phyloP scores from a whole-genome alignment of 148 eudicot species.

The Amaranthus cruentus region DNA sequence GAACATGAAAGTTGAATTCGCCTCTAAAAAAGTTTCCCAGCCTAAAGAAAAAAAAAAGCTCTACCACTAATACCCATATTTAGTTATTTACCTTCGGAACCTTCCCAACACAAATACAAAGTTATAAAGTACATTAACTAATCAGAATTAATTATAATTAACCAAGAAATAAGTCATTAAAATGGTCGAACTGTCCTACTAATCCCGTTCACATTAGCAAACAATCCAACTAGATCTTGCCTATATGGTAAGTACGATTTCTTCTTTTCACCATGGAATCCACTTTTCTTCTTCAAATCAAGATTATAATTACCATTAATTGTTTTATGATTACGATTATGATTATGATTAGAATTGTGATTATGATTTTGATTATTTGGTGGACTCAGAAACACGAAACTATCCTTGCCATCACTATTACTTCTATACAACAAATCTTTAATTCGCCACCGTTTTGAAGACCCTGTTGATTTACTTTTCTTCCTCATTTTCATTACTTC shows the following conservation, averaged over 20 bases:
- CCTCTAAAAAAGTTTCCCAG: too few species aligned
- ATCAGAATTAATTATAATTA: too few species aligned
- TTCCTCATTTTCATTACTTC: conserved; percentile 22
- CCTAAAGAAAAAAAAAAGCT: too few species aligned
- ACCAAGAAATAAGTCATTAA: conserved; percentile 3
- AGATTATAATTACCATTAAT: neutral
- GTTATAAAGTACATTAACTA: neutral
- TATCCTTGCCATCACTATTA: conserved; percentile 64
- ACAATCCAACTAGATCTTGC: conserved; percentile 51
- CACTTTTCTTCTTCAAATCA: neutral
- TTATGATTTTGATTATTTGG: neutral
- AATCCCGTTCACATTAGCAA: conserved; percentile 49
- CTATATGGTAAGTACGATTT: conserved; percentile 42
- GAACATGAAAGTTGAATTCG: too few species aligned
- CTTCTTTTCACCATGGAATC: conserved; percentile 11
- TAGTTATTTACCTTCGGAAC: too few species aligned
- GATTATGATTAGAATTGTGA: neutral
- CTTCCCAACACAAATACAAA: neutral
- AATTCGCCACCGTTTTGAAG: conserved; percentile 70
- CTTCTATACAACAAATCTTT: conserved; percentile 56
- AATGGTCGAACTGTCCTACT: conserved; percentile 43
- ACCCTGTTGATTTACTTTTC: conserved; percentile 57
- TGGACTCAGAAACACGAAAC: conserved; percentile 31
- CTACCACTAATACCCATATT: too few species aligned
- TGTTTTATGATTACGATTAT: neutral